Conservation (phyloP, 805 yeast species). For the Yamadazyma kitorensis region DNA sequence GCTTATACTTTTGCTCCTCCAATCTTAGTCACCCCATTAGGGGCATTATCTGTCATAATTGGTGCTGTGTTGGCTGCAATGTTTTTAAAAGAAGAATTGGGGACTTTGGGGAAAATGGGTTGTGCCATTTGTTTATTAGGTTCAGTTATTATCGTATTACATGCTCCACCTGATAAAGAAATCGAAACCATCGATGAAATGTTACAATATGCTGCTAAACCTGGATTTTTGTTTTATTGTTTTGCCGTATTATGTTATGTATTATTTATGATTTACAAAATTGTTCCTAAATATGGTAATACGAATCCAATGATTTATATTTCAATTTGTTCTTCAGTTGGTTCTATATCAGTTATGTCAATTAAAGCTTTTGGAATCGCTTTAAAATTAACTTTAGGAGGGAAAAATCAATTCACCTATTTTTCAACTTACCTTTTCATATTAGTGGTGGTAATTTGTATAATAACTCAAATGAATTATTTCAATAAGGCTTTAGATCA, state of each 20-base stretch:
- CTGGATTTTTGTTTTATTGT: slow-evolving; percentile 70
- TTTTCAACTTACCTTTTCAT: slow-evolving; percentile 81
- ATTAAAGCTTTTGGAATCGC: slow-evolving; percentile 95
- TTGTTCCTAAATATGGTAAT: slow-evolving; percentile 78
- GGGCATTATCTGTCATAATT: slow-evolving; percentile 85
- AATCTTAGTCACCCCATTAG: slow-evolving; percentile 85
- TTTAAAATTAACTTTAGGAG: slow-evolving; percentile 74
- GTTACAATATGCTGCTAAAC: slow-evolving; percentile 71
- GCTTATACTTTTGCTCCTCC: slow-evolving; percentile 97
- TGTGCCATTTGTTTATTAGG: slow-evolving; percentile 90
- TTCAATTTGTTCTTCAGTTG: slow-evolving; percentile 86
- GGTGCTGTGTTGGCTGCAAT: slow-evolving; percentile 89
- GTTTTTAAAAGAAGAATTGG: slow-evolving; percentile 81
- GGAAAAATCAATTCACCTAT: slow-evolving; percentile 86
- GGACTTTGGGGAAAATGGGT: slow-evolving; percentile 85
- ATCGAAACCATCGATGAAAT: slow-evolving; percentile 87
- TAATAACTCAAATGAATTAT: slow-evolving; percentile 88
- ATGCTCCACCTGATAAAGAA: slow-evolving; percentile 94
- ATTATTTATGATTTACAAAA: slow-evolving; percentile 73
- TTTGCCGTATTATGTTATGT: slow-evolving; percentile 64
- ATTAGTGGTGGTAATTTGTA: slow-evolving; percentile 74
- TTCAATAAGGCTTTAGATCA: slow-evolving; percentile 92
- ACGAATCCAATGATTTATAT: slow-evolving; percentile 85
- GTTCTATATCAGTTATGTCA: slow-evolving; percentile 86
- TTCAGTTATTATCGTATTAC: slow-evolving; percentile 80